Evolutionary conservation across 495 filamentous ascomycete species (phyloP).

Genomic region (Hypomontagnella monticulosa): DNA sequence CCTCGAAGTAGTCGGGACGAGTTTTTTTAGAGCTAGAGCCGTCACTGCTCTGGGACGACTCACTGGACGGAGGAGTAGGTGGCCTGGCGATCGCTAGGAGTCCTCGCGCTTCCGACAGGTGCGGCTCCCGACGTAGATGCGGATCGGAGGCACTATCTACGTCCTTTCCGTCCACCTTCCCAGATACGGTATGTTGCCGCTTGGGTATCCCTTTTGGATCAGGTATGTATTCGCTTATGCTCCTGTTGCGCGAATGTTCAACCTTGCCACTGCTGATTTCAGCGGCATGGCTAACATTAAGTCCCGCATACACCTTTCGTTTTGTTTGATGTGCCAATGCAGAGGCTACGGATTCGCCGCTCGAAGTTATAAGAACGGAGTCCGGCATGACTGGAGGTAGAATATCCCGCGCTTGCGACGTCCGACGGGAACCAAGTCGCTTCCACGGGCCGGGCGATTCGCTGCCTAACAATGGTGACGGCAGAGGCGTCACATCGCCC

Average conservation of each 20-base stretch:
- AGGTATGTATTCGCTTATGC: slow-evolving; percentile 87
- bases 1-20: slow-evolving; percentile 68
- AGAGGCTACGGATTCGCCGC: slow-evolving; percentile 61
- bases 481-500: slow-evolving; percentile 90
- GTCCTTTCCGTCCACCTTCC: slow-evolving; percentile 58
- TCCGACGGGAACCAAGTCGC: slow-evolving; percentile 54
- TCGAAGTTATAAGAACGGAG: slow-evolving; percentile 55
- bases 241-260: slow-evolving; percentile 72
- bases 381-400: slow-evolving; percentile 52
- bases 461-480: slow-evolving; percentile 79
- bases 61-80: slow-evolving; percentile 77
- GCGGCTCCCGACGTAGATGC: slow-evolving; percentile 79
- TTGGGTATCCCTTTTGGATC: slow-evolving; percentile 72
- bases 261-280: slow-evolving; percentile 48
- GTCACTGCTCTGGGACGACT: slow-evolving; percentile 61
- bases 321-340: slow-evolving; percentile 60
- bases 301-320: slow-evolving; percentile 61
- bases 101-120: slow-evolving; percentile 80
- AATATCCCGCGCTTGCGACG: slow-evolving; percentile 49
- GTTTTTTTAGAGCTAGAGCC: slow-evolving; percentile 52
- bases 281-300: slow-evolving; percentile 44
- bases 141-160: slow-evolving; percentile 51
- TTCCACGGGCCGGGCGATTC: slow-evolving; percentile 81
- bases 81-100: slow-evolving; percentile 68
- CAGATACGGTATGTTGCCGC: slow-evolving; percentile 74